These are phyloP conservation scores for Cyberlindnera xishuangbannaensis DNA, from an alignment of 805 yeast genomes.

Conservation along the genomic window DNA sequence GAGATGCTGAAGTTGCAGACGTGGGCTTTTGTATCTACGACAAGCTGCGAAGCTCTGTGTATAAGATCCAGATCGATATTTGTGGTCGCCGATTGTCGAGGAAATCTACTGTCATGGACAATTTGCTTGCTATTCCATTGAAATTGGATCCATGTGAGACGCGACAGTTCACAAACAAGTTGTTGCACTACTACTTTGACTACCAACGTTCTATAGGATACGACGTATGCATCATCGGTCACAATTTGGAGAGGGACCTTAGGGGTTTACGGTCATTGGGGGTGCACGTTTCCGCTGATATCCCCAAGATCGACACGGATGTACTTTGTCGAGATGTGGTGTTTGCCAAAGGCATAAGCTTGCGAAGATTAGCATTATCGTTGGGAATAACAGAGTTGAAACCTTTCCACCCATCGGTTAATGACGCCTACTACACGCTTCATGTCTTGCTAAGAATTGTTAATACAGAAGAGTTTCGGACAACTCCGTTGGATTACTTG, in stretches of 20 bases:
- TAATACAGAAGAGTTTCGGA: constrained; percentile 2
- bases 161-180: background rate
- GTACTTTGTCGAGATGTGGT: constrained; percentile 1
- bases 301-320: constrained; percentile 10
- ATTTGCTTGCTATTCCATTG: constrained; percentile 6
- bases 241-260: constrained; percentile 13
- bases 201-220: background rate
- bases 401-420: constrained; percentile 16
- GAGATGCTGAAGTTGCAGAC: constrained; percentile 5
- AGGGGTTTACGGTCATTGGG: constrained; percentile 4
- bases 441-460: constrained; percentile 10
- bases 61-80: constrained; percentile 14
- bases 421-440: constrained; percentile 15
- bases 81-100: constrained; percentile 5
- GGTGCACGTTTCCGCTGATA: background rate
- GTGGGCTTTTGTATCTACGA: constrained; percentile 15
- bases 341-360: constrained; percentile 1
- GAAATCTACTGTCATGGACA: background rate
- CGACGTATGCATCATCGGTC: constrained; percentile 12
- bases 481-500: constrained; percentile 1
- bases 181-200: constrained; percentile 4
- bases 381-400: constrained; percentile 6
- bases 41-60: constrained; percentile 4
- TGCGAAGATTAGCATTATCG: constrained; percentile 5
- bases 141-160: constrained; percentile 1